These are phyloP conservation scores for Tinospora cordifolia DNA, from an alignment of 164 flowering plant genomes.

Conservation along the genomic window DNA sequence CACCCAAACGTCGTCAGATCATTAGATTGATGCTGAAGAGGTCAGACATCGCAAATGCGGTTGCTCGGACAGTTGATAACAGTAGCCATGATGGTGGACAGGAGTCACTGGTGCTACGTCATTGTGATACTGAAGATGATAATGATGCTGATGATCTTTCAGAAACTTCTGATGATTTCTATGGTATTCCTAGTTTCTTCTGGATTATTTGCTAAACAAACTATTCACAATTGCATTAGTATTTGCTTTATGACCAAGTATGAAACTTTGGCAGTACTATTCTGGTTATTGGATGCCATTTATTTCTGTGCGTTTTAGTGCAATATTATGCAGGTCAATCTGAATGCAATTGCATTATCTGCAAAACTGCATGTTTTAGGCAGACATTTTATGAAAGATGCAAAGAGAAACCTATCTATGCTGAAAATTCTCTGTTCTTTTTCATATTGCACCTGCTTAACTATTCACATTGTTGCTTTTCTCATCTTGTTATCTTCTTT, in stretches of 20 bases:
- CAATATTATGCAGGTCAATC: no score
- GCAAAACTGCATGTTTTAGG: no score
- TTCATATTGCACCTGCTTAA: no score
- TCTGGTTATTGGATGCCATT: no score
- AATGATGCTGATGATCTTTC: slow-evolving; percentile 20
- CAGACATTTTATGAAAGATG: no score
- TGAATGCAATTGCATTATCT: no score
- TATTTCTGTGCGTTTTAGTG: no score
- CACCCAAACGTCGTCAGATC: slow-evolving; percentile 86
- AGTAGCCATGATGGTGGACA: slow-evolving; percentile 6
- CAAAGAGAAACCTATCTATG: no score
- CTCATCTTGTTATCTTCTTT: no score
- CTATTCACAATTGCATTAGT: background rate
- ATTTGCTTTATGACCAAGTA: background rate
- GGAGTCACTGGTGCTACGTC: slow-evolving; percentile 7
- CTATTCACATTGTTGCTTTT: no score
- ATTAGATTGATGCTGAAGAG: slow-evolving; percentile 50
- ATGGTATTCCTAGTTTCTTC: slow-evolving; percentile 30
- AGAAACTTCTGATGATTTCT: slow-evolving; percentile 19
- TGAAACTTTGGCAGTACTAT: no score
- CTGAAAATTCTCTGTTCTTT: no score
- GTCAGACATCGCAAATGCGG: slow-evolving; percentile 58
- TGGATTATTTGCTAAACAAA: background rate
- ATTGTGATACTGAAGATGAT: slow-evolving; percentile 25
- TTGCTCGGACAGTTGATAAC: slow-evolving; percentile 13